These are phyloP conservation scores for Cladosporium colombiae DNA, from an alignment of 2,329 filamentous ascomycete species.

Conservation along the genomic window DNA sequence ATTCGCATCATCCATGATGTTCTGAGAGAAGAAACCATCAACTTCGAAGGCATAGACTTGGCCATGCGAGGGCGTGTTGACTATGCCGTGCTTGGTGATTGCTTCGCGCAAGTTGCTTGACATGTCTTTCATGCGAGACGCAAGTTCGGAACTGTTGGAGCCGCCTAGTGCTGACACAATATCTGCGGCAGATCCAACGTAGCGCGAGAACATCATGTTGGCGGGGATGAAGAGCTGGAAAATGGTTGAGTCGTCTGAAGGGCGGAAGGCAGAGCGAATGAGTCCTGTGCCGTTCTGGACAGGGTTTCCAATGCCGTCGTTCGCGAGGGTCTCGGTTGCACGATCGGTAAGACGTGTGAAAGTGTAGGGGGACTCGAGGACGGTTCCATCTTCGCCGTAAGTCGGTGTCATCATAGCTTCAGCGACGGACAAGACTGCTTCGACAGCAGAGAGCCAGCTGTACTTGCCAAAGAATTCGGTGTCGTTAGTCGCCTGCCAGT, in stretches of 20 bases:
- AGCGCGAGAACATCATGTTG: conserved; percentile 73
- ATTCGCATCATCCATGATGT: conserved; percentile 72
- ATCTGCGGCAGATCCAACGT: conserved; percentile 55
- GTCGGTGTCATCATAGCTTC: conserved; percentile 51
- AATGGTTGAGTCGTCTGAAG: conserved; percentile 53
- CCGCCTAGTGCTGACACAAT: conserved; percentile 56
- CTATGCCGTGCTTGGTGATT: conserved; percentile 49
- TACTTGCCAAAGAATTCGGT: conserved; percentile 50
- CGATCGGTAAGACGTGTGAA: conserved; percentile 47
- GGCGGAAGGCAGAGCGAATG: conserved; percentile 52
- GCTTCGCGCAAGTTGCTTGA: conserved; percentile 48
- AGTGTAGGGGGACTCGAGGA: conserved; percentile 47
- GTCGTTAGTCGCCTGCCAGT: conserved; percentile 53
- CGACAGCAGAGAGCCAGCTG: conserved; percentile 49
- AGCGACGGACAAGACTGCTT: conserved; percentile 48
- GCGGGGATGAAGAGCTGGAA: conserved; percentile 52
- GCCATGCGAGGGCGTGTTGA: conserved; percentile 40
- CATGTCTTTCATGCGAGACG: conserved; percentile 58
- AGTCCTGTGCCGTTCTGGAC: conserved; percentile 51
- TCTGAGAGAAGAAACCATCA: conserved; percentile 50
- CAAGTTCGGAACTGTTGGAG: conserved; percentile 49
- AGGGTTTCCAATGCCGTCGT: conserved; percentile 55
- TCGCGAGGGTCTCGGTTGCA: conserved; percentile 53
- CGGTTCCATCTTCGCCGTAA: conserved; percentile 48
- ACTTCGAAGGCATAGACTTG: conserved; percentile 52